These are phyloP conservation scores for Gnomoniopsis smithogilvyi DNA, from an alignment of 2,329 filamentous ascomycete species.

Conservation along the genomic window DNA sequence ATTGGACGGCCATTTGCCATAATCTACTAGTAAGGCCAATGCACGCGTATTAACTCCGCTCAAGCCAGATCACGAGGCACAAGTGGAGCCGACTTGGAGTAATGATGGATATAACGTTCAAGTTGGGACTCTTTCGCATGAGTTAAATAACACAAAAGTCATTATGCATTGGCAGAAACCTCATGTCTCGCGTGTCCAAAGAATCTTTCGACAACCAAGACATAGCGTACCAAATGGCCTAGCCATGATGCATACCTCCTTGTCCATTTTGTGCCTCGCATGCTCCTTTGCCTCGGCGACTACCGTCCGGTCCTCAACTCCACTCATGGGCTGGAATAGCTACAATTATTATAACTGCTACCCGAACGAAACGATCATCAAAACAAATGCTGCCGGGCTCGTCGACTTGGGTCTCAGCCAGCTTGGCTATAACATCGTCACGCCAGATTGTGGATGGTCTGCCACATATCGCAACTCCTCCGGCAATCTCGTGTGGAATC, in stretches of 20 bases:
- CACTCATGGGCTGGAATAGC: constrained; percentile 54
- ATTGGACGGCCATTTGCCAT: not conserved
- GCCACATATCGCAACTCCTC: constrained; percentile 35
- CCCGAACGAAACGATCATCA: constrained; percentile 45
- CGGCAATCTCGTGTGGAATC: constrained; percentile 48
- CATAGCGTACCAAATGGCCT: not conserved
- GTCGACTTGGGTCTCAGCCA: constrained; percentile 47
- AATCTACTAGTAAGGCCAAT: not conserved
- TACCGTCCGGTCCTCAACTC: constrained; percentile 25
- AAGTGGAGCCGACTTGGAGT: not conserved
- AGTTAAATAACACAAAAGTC: not conserved
- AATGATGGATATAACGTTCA: not conserved
- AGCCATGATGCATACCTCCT: not conserved
- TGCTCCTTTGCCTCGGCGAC: constrained; percentile 9
- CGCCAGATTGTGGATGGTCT: constrained; percentile 58
- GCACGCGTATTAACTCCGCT: not conserved
- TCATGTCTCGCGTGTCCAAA: too few species aligned
- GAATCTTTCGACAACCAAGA: too few species aligned
- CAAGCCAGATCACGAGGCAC: not conserved
- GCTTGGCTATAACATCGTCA: constrained; percentile 54
- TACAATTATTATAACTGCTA: constrained; percentile 55
- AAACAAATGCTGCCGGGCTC: constrained; percentile 50
- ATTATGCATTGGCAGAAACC: not conserved
- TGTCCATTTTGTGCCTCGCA: constrained; percentile 5
- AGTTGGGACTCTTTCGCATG: not conserved